Percentiles rank a stretch among this genome's conserved stretches.
These are phyloP conservation scores for Verticillium longisporum DNA, from an alignment of 2,329 filamentous ascomycete species.

Conservation along the genomic window DNA sequence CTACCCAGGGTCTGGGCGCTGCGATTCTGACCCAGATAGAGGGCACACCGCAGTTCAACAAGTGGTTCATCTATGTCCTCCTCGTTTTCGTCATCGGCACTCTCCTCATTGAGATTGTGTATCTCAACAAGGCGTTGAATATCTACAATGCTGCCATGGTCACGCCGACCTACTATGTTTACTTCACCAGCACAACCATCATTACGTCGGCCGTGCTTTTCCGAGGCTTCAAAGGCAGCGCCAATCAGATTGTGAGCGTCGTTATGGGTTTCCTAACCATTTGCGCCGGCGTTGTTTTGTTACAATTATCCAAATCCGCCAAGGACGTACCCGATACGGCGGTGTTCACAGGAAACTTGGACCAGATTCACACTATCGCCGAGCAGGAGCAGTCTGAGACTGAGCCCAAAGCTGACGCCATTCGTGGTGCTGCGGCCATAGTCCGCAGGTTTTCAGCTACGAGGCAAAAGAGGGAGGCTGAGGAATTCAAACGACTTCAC, in stretches of 20 bases:
- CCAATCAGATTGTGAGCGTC: slow-evolving; percentile 74
- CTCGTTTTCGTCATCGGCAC: slow-evolving; percentile 88
- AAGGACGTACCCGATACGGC: slow-evolving; percentile 94
- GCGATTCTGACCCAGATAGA: slow-evolving; percentile 82
- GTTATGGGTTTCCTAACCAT: slow-evolving; percentile 92
- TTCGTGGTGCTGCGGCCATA: slow-evolving; percentile 84
- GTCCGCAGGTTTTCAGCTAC: slow-evolving; percentile 73
- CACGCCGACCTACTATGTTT: slow-evolving; percentile 97
- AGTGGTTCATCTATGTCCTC: slow-evolving; percentile 94
- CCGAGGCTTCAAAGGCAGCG: slow-evolving; percentile 84
- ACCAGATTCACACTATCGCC: slow-evolving; percentile 91
- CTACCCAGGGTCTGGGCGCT: slow-evolving; percentile 85
- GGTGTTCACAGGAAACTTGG: slow-evolving; percentile 85
- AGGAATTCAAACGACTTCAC: slow-evolving; percentile 71
- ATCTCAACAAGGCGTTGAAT: slow-evolving; percentile 98
- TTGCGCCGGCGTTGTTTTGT: slow-evolving; percentile 81
- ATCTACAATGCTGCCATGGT: slow-evolving; percentile 95
- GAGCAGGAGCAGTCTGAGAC: slow-evolving; percentile 94
- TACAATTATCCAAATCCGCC: slow-evolving; percentile 96
- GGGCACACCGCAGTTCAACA: slow-evolving; percentile 83
- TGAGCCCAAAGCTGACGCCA: slow-evolving; percentile 92
- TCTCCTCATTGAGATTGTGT: slow-evolving; percentile 88
- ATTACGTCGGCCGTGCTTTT: slow-evolving; percentile 90
- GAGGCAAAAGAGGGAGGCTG: slow-evolving; percentile 69
- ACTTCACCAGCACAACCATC: slow-evolving; percentile 94